Evolutionary conservation across 768 basidiomycete species (phyloP).

Genomic region (Lactarius psammicola): DNA sequence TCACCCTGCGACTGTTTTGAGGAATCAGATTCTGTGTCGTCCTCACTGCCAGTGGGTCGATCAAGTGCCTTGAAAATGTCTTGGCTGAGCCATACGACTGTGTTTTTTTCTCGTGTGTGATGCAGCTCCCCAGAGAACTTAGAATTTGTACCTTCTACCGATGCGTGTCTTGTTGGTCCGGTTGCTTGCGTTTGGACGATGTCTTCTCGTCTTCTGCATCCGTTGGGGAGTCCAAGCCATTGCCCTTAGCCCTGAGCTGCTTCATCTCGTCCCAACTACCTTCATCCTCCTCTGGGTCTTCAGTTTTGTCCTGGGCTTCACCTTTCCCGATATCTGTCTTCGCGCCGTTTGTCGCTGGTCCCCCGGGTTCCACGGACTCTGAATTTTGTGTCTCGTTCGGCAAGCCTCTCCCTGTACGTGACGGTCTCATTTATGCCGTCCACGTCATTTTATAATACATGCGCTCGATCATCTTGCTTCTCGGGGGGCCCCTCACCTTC

Average conservation of each 20-base stretch:
- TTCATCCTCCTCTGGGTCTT: no score
- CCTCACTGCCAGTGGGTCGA: conserved; percentile 42
- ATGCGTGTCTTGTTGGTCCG: conserved; percentile 31
- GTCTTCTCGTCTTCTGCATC: conserved; percentile 40
- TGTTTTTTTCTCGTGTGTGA: conserved; percentile 47
- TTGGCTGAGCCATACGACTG: conserved; percentile 93
- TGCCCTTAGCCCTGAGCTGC: conserved; percentile 48
- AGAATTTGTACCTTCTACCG: conserved; percentile 55
- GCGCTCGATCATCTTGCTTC: conserved; percentile 55
- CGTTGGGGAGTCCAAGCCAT: conserved; percentile 50
- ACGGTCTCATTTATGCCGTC: conserved; percentile 87
- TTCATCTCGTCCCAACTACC: conserved; percentile 75
- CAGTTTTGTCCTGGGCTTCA: conserved; percentile 39
- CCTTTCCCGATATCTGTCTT: conserved; percentile 62
- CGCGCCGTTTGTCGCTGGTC: conserved; percentile 62
- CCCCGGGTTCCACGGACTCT: conserved; percentile 75
- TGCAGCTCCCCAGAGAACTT: conserved; percentile 44
- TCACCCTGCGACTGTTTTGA: no score
- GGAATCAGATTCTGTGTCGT: conserved; percentile 32
- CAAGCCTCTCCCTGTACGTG: conserved; percentile 76
- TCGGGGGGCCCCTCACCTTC: conserved; percentile 45
- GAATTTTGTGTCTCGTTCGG: conserved; percentile 84
- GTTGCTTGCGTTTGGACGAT: conserved; percentile 43
- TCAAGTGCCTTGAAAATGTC: conserved; percentile 73
- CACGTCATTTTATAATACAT: conserved; percentile 73